These are phyloP conservation scores for Rhododendron mucronatum DNA, from an alignment of 148 eudicot genomes.

Conservation along the genomic window DNA sequence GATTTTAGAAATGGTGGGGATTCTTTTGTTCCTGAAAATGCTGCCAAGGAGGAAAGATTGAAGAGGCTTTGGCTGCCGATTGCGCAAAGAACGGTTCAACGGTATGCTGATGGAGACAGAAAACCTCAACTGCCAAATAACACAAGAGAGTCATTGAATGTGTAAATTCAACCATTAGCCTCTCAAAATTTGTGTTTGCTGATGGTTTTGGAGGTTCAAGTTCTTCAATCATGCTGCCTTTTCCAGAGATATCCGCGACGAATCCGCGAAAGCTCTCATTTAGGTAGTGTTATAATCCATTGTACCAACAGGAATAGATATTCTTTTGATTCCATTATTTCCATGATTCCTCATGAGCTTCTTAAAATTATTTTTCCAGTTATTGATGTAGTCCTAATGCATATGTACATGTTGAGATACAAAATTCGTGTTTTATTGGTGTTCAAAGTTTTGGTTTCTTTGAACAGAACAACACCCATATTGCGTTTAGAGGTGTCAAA, in stretches of 20 bases:
- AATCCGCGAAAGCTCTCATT: neutral
- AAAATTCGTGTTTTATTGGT: neutral
- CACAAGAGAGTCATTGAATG: slow-evolving; percentile 26
- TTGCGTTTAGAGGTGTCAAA: no score
- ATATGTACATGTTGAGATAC: neutral
- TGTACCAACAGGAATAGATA: neutral
- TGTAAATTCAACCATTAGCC: slow-evolving; percentile 5
- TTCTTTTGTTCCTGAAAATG: slow-evolving; percentile 6
- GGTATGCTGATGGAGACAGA: slow-evolving; percentile 66
- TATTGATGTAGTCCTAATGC: neutral
- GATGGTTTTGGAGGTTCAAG: neutral
- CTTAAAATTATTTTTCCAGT: neutral
- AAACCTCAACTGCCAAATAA: slow-evolving; percentile 8
- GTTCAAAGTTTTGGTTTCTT: neutral
- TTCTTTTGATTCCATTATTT: neutral
- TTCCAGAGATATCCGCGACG: neutral
- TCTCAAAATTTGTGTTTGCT: neutral
- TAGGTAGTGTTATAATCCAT: neutral
- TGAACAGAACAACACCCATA: no score
- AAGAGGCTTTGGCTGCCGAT: slow-evolving; percentile 73
- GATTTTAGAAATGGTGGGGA: slow-evolving; percentile 11
- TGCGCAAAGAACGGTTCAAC: slow-evolving; percentile 72
- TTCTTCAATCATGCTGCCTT: neutral
- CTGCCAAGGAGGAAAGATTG: slow-evolving; percentile 40
- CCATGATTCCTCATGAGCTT: neutral